Base-by-base conservation (phyloP, 2,329 filamentous ascomycete species). In the Colletotrichum zoysiae region DNA sequence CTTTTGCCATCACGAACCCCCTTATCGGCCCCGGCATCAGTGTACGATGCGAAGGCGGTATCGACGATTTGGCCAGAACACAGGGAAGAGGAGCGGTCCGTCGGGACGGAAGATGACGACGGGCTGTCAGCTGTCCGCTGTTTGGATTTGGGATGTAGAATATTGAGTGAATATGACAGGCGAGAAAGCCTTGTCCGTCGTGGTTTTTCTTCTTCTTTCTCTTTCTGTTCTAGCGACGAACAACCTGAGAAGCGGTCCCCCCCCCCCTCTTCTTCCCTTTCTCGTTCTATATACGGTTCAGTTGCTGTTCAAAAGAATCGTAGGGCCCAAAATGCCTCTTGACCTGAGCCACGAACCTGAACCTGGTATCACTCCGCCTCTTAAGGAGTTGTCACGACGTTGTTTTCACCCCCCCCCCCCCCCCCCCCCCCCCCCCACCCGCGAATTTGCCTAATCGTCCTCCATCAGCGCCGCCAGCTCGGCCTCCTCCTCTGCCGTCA, bases 391-490 rank as follows among this genome's bases (percentile, higher is more conserved):
- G n/a, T 30, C n/a, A 44, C 4, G 14, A 51, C 18, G 8, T 7
- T 23, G 5, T 26, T 7, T 30, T 5, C 30, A 30, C 30, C 30
- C 30, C 11, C 7, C 11, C 18, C n/a, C 11, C 35, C 8, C 26
- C 35, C 8, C 26, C 3, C 30, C 11, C 7, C 11, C 18, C n/a
- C 11, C 35, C 35, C 38, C 9, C 4, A 38, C 30, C 30, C 30
- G 30, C 30, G 30, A 30, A 2, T 30, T 8, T 26, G 6, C 38
- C 12, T 44, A n/a, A 74, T 81, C 87, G 74, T 94, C 91, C 68
- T 91, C 94, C 93, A 99, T 93, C 79, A 99, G 83, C 74, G 95
- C 96, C 18, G 94, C 95, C 74, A 99, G 85, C 81, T 98, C 96
- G 5, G 93, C 92, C 81, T 98, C 95, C 80, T 99, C 96, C 76